Base-by-base conservation (phyloP, 2,329 filamentous ascomycete genomes). In the Fonsecaea pedrosoi region DNA sequence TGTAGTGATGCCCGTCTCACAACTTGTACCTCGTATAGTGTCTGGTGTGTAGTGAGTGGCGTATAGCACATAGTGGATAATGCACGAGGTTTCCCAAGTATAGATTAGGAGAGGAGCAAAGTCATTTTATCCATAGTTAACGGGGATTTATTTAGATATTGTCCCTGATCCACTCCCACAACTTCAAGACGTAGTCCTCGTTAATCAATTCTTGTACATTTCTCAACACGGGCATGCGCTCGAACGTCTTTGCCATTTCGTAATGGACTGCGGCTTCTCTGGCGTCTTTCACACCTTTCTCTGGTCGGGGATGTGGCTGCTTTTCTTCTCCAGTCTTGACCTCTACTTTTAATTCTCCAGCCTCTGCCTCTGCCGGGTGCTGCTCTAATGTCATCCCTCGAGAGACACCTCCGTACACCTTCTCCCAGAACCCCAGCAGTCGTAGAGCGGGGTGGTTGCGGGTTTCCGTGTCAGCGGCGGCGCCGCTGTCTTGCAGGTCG, bases 351-450 rank as follows among this genome's bases (percentile, higher is more conserved):
- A 1, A 6, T 9, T 18, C 40, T 45, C 6, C 55, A 21, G 18
- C 37, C 30, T 15, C 15, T 30, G 7, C 54, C 54, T 13, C 45
- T 4, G 21, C 6, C 2, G 45, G 18, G 4, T 32, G 30, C 30
- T 32, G 30, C 12, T 13, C 25, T 3, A 3, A 18, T 30, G 9
- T 1, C n/a, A 12, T 25, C 21, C 18, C 3, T 21, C 1, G 21
- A 21, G n/a, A 32, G 30, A 6, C 4, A 32, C 30, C 42, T 21
- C 45, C 21, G 18, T 82, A 84, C 3, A 76, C 77, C 60, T 77
- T 75, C 70, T 80, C 82, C 85, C 84, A 87, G 38, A 84, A 74
- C 4, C 81, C 81, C 35, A 86, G 70, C 54, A 87, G 74, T 60
- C 81, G 82, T 72, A 80, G 73, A 60, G 77, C 81, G 70, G 82